Percentiles rank a stretch among this genome's conserved stretches.
Conservation (phyloP, 1,284 basidiomycete genomes). For the Cutaneotrichosporon arboriforme region DNA sequence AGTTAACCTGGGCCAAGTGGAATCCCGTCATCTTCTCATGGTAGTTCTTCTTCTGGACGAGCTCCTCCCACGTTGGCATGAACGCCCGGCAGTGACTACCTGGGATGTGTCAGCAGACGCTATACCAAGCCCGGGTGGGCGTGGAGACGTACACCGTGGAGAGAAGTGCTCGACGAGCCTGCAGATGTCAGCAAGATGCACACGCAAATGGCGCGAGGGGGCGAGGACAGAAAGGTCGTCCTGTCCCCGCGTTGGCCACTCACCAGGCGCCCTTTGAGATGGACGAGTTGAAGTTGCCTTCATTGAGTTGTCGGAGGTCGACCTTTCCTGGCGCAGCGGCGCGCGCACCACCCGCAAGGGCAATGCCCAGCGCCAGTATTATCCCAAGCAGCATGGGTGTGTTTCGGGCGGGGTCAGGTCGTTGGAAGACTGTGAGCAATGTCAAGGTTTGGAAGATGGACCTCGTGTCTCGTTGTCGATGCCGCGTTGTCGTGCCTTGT, state of each 20-base stretch:
- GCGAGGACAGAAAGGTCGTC: no score
- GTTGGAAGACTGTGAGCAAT: no score
- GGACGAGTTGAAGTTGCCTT: slow-evolving; percentile 60
- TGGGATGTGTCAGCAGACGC: slow-evolving; percentile 14
- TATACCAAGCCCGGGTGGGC: neutral
- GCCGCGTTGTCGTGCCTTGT: no score
- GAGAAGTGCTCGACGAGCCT: slow-evolving; percentile 50
- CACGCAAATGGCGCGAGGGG: neutral
- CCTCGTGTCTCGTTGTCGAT: no score
- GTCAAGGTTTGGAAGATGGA: no score
- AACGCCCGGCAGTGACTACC: slow-evolving; percentile 47
- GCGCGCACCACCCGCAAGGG: no score
- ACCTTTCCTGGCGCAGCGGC: neutral
- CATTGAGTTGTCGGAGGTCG: slow-evolving; percentile 53
- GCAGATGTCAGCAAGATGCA: slow-evolving; percentile 4
- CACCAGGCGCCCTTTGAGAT: slow-evolving; percentile 64
- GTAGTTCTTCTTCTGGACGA: slow-evolving; percentile 57
- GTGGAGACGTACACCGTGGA: slow-evolving; percentile 40
- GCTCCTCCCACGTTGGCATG: slow-evolving; percentile 72
- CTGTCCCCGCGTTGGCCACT: no score
- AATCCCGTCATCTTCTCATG: slow-evolving; percentile 57
- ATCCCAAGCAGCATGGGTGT: neutral
- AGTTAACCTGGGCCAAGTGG: slow-evolving; percentile 78
- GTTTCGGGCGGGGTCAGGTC: no score
- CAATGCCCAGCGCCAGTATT: no score